Conservation (phyloP, 345 rosid genomes). For the Orychophragmus violaceus region DNA sequence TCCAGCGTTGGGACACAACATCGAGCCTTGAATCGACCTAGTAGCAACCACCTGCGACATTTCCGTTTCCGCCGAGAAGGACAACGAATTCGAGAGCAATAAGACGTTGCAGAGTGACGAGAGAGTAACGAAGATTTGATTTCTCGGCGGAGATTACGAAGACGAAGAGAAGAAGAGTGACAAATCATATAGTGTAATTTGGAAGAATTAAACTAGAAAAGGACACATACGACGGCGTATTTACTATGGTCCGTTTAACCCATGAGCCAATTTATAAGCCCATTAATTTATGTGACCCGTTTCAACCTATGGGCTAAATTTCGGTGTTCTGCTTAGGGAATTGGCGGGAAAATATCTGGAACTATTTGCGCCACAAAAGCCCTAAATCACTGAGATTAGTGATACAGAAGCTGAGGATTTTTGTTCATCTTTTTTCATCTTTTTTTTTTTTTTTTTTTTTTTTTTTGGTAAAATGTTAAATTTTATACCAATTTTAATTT, state of each 20-base stretch:
- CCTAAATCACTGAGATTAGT: slow-evolving; percentile 17
- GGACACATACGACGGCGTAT: background rate
- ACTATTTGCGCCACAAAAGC: slow-evolving; percentile 20
- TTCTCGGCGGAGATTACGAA: slow-evolving; percentile 41
- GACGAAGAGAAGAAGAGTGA: slow-evolving; percentile 20
- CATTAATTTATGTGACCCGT: too few relatives aligned
- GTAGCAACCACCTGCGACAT: slow-evolving; percentile 87
- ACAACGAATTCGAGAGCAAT: background rate
- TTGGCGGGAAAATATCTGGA: slow-evolving; percentile 24
- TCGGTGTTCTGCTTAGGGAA: too few relatives aligned
- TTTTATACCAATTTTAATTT: too few relatives aligned
- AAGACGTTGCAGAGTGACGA: background rate
- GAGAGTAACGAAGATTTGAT: background rate
- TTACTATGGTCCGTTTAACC: background rate
- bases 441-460: background rate
- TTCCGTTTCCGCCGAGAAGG: background rate
- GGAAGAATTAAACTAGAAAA: background rate
- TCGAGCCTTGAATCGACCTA: slow-evolving; percentile 48
- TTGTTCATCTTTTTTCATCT: background rate
- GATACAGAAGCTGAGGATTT: too few relatives aligned
- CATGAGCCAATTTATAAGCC: too few relatives aligned
- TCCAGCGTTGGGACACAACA: slow-evolving; percentile 36
- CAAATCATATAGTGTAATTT: slow-evolving; percentile 17
- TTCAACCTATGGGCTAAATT: background rate
- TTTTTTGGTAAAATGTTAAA: too few relatives aligned